Evolutionary conservation across 768 basidiomycete species (phyloP), one percentile per base, ranked within the genome.

Genomic region (Lanmaoa rubissima): DNA sequence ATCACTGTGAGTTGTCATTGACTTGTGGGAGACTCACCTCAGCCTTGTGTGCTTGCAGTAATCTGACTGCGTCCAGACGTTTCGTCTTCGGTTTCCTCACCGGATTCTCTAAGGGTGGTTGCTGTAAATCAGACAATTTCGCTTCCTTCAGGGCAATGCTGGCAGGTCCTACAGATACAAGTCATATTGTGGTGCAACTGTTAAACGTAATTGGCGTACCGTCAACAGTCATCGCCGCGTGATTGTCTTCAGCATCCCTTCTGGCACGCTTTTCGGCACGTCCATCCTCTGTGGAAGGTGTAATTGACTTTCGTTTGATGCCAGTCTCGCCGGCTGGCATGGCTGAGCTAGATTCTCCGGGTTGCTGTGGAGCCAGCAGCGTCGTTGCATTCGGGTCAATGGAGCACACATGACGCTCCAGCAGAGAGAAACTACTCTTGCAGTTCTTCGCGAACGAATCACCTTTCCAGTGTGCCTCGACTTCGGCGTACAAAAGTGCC

Each of bases 381-480:
- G 52, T 44, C 24, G 54, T 24, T 40, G 73, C 58, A 34, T 73
- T 61, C 38, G 78, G 66, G 51, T 85, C 82, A 35, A 77, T 50
- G 19, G 86, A 84, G 69, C 91, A 94, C 24, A 82, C 76, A 64
- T 94, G 91, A 3, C 74, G 80, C 55, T 89, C 85, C 31, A 93
- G 76, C n/a, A 94, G 74, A 17, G 87, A 86, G 75, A 93, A 92
- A 12, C 78, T 70, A 35, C 79, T 76, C 65, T 82, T 85, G 79
- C 92, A 94, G 62, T 81, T 84, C 44, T 75, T 77, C 8, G 82
- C 79, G 56, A 87, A 73, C 36, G 77, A 75, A 65, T 84, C 83
- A 10, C 79, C 79, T 58, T 83, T 82, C 86, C 88, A 93, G 64
- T 93, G 92, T 8, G 86, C 80, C 75, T 94, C 92, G 51, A 89